Percentiles rank a stretch among this genome's conserved stretches.
These are phyloP conservation scores for Sporothrix globosa DNA, from an alignment of 2,329 filamentous ascomycete genomes.

Conservation along the genomic window DNA sequence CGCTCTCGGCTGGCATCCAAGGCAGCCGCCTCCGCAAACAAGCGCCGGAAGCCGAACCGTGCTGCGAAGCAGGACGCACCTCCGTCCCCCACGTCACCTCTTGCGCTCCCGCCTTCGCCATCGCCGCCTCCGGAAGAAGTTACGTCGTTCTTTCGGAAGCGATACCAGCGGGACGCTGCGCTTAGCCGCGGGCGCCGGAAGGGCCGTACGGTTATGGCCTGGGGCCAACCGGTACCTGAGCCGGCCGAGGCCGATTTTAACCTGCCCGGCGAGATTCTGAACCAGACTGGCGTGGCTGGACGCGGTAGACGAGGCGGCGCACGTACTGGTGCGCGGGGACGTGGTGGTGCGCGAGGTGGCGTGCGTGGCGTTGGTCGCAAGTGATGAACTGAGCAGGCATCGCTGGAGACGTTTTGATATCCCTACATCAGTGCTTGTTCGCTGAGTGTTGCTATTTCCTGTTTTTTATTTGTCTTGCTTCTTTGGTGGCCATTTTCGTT, in stretches of 20 bases:
- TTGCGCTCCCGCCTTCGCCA: constrained; percentile 37
- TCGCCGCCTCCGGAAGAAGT: constrained; percentile 63
- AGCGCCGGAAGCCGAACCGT: constrained; percentile 32
- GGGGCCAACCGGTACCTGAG: constrained; percentile 80
- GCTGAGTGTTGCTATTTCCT: neutral
- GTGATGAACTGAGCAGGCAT: neutral
- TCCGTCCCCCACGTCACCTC: neutral
- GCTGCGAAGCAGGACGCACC: neutral
- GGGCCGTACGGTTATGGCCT: constrained; percentile 72
- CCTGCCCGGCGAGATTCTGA: constrained; percentile 67
- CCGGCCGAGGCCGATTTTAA: constrained; percentile 71
- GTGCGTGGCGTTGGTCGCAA: neutral
- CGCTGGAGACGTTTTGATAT: neutral
- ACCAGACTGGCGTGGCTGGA: constrained; percentile 43
- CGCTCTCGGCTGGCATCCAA: constrained; percentile 49
- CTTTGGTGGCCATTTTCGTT: constrained; percentile 8
- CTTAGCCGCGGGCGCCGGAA: constrained; percentile 72
- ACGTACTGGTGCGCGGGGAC: constrained; percentile 7
- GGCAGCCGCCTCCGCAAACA: constrained; percentile 32
- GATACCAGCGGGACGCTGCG: constrained; percentile 76
- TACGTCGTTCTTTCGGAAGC: constrained; percentile 83
- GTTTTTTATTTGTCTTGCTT: neutral
- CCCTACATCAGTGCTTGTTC: neutral
- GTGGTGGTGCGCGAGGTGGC: neutral
- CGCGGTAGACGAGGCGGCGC: constrained; percentile 41